Evolutionary conservation across 2,329 filamentous ascomycete species (phyloP).

Genomic region (Aspergillus fischeri): DNA sequence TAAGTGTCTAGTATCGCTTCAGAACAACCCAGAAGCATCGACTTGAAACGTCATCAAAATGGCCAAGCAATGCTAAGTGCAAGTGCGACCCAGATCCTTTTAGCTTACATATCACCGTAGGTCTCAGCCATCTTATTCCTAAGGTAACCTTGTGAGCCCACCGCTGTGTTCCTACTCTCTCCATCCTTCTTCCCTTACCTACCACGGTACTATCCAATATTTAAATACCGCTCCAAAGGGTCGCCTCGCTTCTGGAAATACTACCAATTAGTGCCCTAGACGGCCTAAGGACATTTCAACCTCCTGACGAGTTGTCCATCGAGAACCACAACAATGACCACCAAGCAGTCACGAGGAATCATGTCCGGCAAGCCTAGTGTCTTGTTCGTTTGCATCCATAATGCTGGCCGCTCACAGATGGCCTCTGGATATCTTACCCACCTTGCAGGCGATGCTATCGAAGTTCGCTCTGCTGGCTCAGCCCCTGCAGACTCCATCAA

Average conservation of each 20-base stretch:
- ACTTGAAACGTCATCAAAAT: not conserved
- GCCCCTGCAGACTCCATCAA: slow-evolving; percentile 23
- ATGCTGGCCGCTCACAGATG: slow-evolving; percentile 27
- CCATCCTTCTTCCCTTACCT: not conserved
- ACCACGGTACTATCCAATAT: not conserved
- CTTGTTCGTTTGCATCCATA: slow-evolving; percentile 26
- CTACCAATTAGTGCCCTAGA: not conserved
- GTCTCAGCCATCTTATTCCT: not conserved
- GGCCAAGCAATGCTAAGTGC: not conserved
- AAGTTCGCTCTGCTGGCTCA: slow-evolving; percentile 26
- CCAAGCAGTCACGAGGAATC: not conserved
- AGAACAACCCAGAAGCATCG: not conserved
- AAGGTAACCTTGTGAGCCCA: not conserved
- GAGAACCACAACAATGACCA: not conserved
- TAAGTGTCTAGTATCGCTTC: not conserved
- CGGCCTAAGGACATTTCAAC: not conserved
- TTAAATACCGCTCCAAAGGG: not conserved
- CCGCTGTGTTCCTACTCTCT: not conserved
- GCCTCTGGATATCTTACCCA: slow-evolving; percentile 14
- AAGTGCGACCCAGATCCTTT: not conserved
- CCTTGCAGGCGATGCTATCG: slow-evolving; percentile 12
- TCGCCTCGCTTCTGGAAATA: not conserved
- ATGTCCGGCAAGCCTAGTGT: slow-evolving; percentile 28
- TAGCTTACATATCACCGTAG: not conserved
- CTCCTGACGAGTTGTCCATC: not conserved